Evolutionary conservation across 495 filamentous ascomycete species (phyloP).

Genomic region (Aspergillus ellipticus): DNA sequence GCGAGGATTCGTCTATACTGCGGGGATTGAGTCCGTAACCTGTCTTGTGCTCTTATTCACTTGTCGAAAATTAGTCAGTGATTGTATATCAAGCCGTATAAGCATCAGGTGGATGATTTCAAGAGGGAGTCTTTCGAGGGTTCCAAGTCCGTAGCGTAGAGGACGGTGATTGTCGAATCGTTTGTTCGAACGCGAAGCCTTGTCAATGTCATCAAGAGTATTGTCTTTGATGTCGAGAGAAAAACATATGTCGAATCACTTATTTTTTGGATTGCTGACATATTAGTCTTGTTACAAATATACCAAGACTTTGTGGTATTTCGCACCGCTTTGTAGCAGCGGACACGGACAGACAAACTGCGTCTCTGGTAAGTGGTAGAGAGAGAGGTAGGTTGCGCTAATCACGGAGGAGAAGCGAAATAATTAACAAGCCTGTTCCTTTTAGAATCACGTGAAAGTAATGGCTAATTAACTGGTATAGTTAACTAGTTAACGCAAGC

Average conservation of each 20-base stretch:
- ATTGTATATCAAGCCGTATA: constrained; percentile 19
- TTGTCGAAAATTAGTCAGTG: constrained; percentile 19
- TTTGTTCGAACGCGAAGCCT: background rate
- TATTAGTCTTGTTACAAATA: background rate
- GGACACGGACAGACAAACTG: too few species aligned
- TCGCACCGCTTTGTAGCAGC: too few species aligned
- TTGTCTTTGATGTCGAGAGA: constrained; percentile 8
- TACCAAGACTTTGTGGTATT: background rate
- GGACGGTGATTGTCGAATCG: background rate
- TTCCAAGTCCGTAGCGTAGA: constrained; percentile 14
- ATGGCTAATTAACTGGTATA: too few species aligned
- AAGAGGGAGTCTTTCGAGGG: constrained; percentile 21
- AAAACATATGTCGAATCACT: constrained; percentile 12
- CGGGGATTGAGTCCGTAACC: constrained; percentile 16
- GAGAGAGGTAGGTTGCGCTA: too few species aligned
- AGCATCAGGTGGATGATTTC: constrained; percentile 19
- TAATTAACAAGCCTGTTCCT: too few species aligned
- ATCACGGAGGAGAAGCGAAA: too few species aligned
- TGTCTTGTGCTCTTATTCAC: constrained; percentile 22
- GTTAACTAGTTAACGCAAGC: too few species aligned
- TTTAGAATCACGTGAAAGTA: too few species aligned
- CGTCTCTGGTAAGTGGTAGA: too few species aligned
- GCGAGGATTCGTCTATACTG: constrained; percentile 18
- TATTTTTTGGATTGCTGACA: constrained; percentile 8
- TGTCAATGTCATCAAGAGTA: constrained; percentile 13